Base-by-base conservation (phyloP, 257 asterid species). In the Petunia secreta region DNA sequence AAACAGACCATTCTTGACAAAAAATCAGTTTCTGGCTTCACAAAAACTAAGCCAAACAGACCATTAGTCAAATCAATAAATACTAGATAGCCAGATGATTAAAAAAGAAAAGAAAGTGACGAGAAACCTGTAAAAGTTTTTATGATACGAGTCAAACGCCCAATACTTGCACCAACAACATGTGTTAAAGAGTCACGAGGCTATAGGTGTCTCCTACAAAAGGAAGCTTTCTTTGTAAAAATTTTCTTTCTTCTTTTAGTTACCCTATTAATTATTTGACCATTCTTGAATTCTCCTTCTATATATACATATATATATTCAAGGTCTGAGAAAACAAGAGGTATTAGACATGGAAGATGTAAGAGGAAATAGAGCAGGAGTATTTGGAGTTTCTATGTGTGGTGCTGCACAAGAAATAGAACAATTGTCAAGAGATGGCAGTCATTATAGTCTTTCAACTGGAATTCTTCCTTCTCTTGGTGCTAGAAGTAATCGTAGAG, bases 401-500 rank as follows among this genome's bases (percentile, higher is more conserved):
- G 91, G 88, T 43, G 84, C 84, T 2, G 65, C 87, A 43, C 78
- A 81, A 41, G 90, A 88, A 81, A 82, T 88, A 2, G 91, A 88
- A 16, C 88, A 86, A 41, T 71, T 86, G 46, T 86, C 90, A 0
- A 85, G 87, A 80, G 91, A 88, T 25, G 85, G 88, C 43, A 88
- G 91, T 39, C 87, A 84, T 73, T 88, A 86, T 82, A 88, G 88
- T 79, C 82, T 86, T 8, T 78, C 91, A 0, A 75, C 91, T 36
- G 93, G 90, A 36, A 82, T 89, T 80, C 86, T 89, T 75, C 93
- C 93, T 63, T 88, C 93, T 16, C 91, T 89, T 40, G 93, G 93
- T 36, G 90, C 90, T 11, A 80, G 88, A 74, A 86, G 89, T 57
- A 86, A 81, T 84, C 89, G 90, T 5, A 77, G 90, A 75, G 77